phyloP scores from a whole-genome alignment of 2,329 filamentous ascomycete genomes.

The Beauveria sp. region DNA sequence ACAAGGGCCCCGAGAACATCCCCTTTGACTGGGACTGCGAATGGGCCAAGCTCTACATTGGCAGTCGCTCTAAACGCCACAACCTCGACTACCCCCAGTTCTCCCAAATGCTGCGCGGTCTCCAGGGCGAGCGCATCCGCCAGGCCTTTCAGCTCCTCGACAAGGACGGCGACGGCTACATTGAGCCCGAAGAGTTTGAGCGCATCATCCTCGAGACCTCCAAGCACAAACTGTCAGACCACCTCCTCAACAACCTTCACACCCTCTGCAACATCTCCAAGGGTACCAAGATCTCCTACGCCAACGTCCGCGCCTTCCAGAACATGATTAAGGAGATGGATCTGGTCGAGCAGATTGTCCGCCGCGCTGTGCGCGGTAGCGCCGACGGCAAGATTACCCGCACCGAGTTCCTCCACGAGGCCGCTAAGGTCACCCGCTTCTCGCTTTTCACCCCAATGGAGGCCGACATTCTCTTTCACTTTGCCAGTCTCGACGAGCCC shows the following conservation, averaged over 20 bases:
- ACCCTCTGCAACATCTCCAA: constrained; percentile 92
- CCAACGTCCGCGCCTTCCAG: constrained; percentile 94
- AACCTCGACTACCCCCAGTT: constrained; percentile 94
- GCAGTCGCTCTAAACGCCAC: constrained; percentile 78
- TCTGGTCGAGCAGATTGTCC: constrained; percentile 85
- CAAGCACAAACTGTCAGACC: constrained; percentile 93
- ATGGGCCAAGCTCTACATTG: constrained; percentile 93
- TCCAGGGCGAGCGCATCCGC: constrained; percentile 91
- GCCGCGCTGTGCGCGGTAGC: constrained; percentile 77
- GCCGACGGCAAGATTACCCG: constrained; percentile 87
- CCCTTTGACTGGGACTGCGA: constrained; percentile 97
- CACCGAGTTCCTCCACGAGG: constrained; percentile 90
- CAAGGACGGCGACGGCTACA: constrained; percentile 86
- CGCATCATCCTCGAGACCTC: constrained; percentile 91
- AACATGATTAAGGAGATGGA: constrained; percentile 99
- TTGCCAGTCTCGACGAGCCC: constrained; percentile 84
- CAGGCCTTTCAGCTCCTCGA: constrained; percentile 93
- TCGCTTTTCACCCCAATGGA: constrained; percentile 98
- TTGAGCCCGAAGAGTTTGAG: constrained; percentile 92
- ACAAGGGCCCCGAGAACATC: constrained; percentile 77
- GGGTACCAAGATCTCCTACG: constrained; percentile 91
- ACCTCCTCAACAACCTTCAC: constrained; percentile 82
- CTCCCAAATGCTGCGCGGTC: constrained; percentile 91
- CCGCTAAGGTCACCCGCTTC: constrained; percentile 83
- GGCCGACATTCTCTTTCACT: constrained; percentile 97